Evolutionary conservation across 768 basidiomycete species (phyloP), one percentile per base, ranked within the genome.

Genomic region (Russula sp.): DNA sequence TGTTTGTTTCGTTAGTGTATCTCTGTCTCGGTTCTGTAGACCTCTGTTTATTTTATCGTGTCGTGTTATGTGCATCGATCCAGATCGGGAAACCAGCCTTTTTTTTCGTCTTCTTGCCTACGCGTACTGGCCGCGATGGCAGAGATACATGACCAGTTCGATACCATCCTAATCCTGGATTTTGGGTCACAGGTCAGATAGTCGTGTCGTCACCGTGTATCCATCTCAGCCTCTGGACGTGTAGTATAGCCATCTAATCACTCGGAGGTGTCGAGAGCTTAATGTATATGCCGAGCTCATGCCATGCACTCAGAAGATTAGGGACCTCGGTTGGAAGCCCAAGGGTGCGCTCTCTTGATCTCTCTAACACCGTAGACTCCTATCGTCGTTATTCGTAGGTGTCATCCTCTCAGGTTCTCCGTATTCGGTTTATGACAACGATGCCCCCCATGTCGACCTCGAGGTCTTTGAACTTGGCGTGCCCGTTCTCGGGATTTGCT

Each of bases 351-450:
- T 51, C 14, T 65, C 80, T 38, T 42, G 35, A 13, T 14, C 20
- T 55, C 45, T 51, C 25, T 47, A 39, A 25, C 25, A 55, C 29
- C 29, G 6, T n/a, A 7, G 8, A 13, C 39, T 11, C 5, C 8
- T 45, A 13, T 16, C 13, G 35, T 38, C 32, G 34, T 8, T 5
- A 53, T 56, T 36, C 48, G 7, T 64, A 88, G 96, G 96, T 60
- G 88, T 99, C 72, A 98, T 98, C 69, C 81, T 99, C 42, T 98
- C 95, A 42, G 97, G 97, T 46, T 98, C 97, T 1, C 97, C 97
- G 0, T 98, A 96, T 76, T 98, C 96, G 36, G 97, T 98, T 20
- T 98, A 98, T 73, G 97, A 95, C 66, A 74, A 81, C 34, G 95
- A 85, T 65, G 87, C 97, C 5, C 96, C 97, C 25, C 93, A 94